Base-by-base conservation (phyloP, 345 rosid genomes). In the Cardamine resedifolia region DNA sequence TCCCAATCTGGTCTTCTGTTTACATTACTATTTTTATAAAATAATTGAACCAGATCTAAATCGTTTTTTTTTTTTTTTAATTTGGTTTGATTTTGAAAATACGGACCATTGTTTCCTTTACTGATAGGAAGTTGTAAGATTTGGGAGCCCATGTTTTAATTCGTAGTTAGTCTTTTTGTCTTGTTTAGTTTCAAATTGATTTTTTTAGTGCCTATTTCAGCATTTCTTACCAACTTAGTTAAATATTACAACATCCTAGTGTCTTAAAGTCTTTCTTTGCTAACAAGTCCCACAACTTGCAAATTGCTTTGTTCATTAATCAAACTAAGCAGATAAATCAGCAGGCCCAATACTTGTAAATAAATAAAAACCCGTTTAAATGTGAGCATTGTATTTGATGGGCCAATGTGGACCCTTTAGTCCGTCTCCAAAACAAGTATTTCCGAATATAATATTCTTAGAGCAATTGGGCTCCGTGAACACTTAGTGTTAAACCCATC, bases 1-100 rank as follows among this genome's bases (percentile, higher is more conserved):
- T 73, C 77, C 71, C 64, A 44, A 45, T 64, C 31, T 31, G 57
- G 58, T 43, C 20, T 24, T 52, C 60, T 64, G 57, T 72, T 64
- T n/a, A 11, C 27, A 43, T 63, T 63, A 16, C 70, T 53, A 62
- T 15, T 36, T 60, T 60, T 60, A 20, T 36, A 26, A 6, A 47
- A 48, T 57, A 34, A 59, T 23, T 58, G 21, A 49, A 18, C 38
- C 26, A 18, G 20, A 26, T 50, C 39, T 41, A 2, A 20, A 33
- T 31, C 43, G 21, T 53, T 64, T 64, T 16, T 55, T 44, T 45
- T 56, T 0, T 8, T 23, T n/a, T n/a, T 6, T 1, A 0, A 10
- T 48, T 66, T 34, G 23, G 39, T 34, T 71, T 23, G 28, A 18
- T 49, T 51, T 28, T 41, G 55, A 43, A 43, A 56, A 3, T 55